Conservation (phyloP, 371 early-diverging fungal species). For the Mucor sp. region DNA sequence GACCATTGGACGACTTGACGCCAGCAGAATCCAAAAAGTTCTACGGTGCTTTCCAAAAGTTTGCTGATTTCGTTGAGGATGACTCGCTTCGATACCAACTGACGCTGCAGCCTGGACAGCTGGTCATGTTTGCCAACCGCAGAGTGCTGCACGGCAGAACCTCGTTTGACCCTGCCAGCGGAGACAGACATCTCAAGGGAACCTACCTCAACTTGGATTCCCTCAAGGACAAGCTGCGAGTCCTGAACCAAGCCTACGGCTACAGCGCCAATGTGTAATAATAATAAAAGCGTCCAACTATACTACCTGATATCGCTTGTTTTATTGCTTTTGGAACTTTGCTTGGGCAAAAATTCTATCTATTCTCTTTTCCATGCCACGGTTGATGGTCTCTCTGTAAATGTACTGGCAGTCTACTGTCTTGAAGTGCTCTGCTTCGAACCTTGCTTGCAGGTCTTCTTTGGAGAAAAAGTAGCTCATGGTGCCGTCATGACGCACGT, state of each 20-base stretch:
- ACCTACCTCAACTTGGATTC: slow-evolving; percentile 82
- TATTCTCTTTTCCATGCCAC: slow-evolving; percentile 72
- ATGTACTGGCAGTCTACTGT: slow-evolving; percentile 75
- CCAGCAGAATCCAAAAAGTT: slow-evolving; percentile 55
- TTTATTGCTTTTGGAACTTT: slow-evolving; percentile 59
- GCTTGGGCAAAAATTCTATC: slow-evolving; percentile 91
- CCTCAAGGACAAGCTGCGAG: slow-evolving; percentile 69
- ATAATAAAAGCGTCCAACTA: not conserved
- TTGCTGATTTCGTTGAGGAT: slow-evolving; percentile 65
- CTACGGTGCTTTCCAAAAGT: slow-evolving; percentile 72
- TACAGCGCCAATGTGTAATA: slow-evolving; percentile 15
- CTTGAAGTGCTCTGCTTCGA: slow-evolving; percentile 70
- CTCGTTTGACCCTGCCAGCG: slow-evolving; percentile 73
- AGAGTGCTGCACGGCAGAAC: slow-evolving; percentile 84
- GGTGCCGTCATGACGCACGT: slow-evolving; percentile 90
- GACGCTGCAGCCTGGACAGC: slow-evolving; percentile 74
- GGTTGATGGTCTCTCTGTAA: slow-evolving; percentile 79
- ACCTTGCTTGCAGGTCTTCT: slow-evolving; percentile 57
- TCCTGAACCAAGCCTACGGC: slow-evolving; percentile 33
- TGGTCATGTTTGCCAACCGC: slow-evolving; percentile 81
- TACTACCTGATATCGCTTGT: not conserved
- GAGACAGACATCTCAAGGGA: slow-evolving; percentile 81
- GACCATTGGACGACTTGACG: slow-evolving; percentile 64
- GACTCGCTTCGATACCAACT: slow-evolving; percentile 61
- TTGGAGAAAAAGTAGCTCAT: slow-evolving; percentile 70